phyloP scores from a whole-genome alignment of 192 early-diverging fungal species.

The Coemansia sp. region DNA sequence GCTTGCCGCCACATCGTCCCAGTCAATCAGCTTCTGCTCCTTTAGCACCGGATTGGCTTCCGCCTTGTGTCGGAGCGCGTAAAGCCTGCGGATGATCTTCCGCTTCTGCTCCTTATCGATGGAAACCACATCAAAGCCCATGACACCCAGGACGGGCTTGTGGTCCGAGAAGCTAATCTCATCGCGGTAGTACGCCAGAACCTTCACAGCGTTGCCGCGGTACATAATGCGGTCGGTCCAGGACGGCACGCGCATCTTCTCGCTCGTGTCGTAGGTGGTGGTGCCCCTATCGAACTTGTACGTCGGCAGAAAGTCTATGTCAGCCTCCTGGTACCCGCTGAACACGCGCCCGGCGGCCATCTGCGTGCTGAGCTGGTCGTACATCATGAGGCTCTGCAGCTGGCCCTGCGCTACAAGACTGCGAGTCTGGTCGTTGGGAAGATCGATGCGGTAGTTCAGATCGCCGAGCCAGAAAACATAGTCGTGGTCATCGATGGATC shows the following conservation, averaged over 20 bases:
- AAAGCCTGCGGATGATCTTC: constrained; percentile 39
- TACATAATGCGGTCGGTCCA: constrained; percentile 93
- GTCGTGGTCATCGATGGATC: constrained; percentile 73
- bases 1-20: constrained; percentile 13
- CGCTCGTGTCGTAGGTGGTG: constrained; percentile 85
- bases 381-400: constrained; percentile 54
- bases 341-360: constrained; percentile 68
- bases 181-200: constrained; percentile 48
- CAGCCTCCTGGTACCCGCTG: constrained; percentile 75
- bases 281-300: constrained; percentile 93
- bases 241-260: constrained; percentile 91
- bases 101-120: constrained; percentile 42
- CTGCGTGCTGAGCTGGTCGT: constrained; percentile 64
- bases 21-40: constrained; percentile 38
- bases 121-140: constrained; percentile 45
- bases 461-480: constrained; percentile 87
- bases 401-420: constrained; percentile 42
- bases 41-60: constrained; percentile 1
- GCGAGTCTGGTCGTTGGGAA: constrained; percentile 69
- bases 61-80: constrained; percentile 22
- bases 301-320: constrained; percentile 86
- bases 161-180: constrained; percentile 51
- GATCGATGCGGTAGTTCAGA: constrained; percentile 86
- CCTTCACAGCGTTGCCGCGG: constrained; percentile 21
- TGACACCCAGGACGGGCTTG: constrained; percentile 49